Conservation (phyloP, 1,284 basidiomycete genomes). For the Trametes sp. region DNA sequence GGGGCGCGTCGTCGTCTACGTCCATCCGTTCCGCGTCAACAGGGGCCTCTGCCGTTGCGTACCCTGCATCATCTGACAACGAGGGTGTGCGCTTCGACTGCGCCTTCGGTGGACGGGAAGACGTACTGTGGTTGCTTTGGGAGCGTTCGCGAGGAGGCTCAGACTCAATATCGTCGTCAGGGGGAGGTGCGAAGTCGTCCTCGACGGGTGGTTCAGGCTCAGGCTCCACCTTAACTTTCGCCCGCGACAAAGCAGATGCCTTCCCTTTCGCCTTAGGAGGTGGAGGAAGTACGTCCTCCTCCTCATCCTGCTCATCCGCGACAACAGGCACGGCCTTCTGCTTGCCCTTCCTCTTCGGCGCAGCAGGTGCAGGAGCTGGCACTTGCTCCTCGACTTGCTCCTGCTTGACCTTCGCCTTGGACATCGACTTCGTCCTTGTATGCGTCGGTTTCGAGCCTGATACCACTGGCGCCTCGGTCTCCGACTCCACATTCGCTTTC, state of each 20-base stretch:
- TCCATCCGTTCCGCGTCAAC: conserved; percentile 34
- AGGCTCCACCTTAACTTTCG: conserved; percentile 17
- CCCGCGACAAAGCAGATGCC: conserved; percentile 9
- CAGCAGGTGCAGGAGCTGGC: conserved; percentile 7
- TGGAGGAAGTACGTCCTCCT: conserved; percentile 10
- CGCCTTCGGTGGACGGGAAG: conserved; percentile 14
- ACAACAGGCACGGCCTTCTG: conserved; percentile 2
- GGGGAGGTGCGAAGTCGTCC: conserved; percentile 1
- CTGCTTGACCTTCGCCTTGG: conserved; percentile 23
- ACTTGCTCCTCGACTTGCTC: conserved; percentile 15
- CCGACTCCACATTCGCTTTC: conserved; percentile 31
- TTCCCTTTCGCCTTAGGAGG: conserved; percentile 22
- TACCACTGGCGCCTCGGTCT: conserved; percentile 27
- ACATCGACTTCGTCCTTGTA: conserved; percentile 30
- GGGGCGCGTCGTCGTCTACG: conserved; percentile 25
- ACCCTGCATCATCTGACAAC: conserved; percentile 41
- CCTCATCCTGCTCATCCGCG: conserved; percentile 13
- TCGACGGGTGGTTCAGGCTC: background rate
- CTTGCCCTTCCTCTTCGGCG: conserved; percentile 19
- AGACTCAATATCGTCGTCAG: background rate
- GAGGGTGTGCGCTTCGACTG: conserved; percentile 24
- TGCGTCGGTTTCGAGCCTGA: conserved; percentile 24
- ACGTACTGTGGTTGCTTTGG: background rate
- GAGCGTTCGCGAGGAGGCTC: background rate
- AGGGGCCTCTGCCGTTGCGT: conserved; percentile 39